Evolutionary conservation across 495 filamentous ascomycete species (phyloP), one percentile per base, ranked within the genome.

Genomic region (Penicillium bialowiezense): DNA sequence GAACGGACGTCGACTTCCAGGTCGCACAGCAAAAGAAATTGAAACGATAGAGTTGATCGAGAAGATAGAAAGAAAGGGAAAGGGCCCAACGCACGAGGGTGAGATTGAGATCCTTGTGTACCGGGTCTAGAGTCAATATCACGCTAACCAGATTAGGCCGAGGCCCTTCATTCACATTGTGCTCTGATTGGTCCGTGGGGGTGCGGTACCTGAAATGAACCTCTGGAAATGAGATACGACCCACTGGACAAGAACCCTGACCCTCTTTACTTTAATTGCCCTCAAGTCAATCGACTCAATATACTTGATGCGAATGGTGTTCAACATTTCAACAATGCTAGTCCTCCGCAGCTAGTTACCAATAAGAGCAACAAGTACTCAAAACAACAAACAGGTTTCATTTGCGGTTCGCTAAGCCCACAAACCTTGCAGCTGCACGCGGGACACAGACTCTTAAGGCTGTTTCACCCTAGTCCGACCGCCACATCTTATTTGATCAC

Each of bases 1-100:
- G 61, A 64, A 50, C 10, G 58, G 51, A 64, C 55, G 55, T 54
- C 61, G 61, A 64, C 61, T 54, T 51, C 61, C 61, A 64, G 61
- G 61, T 38, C 61, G 55, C 52, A 45, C 20, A 58, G 38, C 24
- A 21, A 41, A 29, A 37, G 38, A 45, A 14, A n/a, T 33, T 28
- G n/a, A 31, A 33, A 29, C 24, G 32, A 34, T 18, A 13, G 15
- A 28, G 41, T n/a, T n/a, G n/a, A n/a, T n/a, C n/a, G n/a, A n/a
- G n/a, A n/a, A n/a, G n/a, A n/a, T n/a, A n/a, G n/a, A n/a, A 37
- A 31, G 24, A 26, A 26, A 45, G 43, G 34, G 43, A 45, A 45
- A 45, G 33, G 41, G 28, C 31, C 18, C 43, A 17, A 45, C 33
- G n/a, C n/a, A 50, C 45, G 39, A 48, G 34, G 18, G 36, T 28